phyloP scores from a whole-genome alignment of 192 early-diverging fungal genomes.

The Umbelopsis vinacea region DNA sequence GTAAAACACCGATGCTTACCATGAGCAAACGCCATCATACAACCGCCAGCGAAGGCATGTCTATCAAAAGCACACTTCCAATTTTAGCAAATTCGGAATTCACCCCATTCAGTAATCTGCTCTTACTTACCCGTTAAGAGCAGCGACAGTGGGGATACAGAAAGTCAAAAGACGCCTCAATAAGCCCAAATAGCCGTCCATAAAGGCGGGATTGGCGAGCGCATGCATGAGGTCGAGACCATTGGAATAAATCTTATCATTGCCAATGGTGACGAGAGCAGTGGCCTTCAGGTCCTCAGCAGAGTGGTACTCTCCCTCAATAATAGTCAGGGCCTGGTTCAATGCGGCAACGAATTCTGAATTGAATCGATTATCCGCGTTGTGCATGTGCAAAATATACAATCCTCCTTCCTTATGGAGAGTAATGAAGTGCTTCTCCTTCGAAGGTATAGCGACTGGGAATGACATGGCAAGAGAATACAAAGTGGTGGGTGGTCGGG shows the following conservation, averaged over 20 bases:
- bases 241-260: slow-evolving; percentile 76
- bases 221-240: slow-evolving; percentile 62
- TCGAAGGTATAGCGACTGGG: slow-evolving; percentile 33
- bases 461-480: slow-evolving; percentile 9
- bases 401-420: slow-evolving; percentile 48
- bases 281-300: slow-evolving; percentile 50
- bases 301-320: slow-evolving; percentile 50
- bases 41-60: slow-evolving; percentile 84
- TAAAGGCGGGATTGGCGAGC: slow-evolving; percentile 45
- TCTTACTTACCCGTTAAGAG: slow-evolving; percentile 38
- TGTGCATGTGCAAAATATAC: slow-evolving; percentile 68
- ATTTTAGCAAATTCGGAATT: neutral
- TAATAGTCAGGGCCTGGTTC: slow-evolving; percentile 58
- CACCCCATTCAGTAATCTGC: too few relatives aligned
- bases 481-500: neutral
- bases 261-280: slow-evolving; percentile 63
- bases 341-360: slow-evolving; percentile 60
- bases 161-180: slow-evolving; percentile 67
- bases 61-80: slow-evolving; percentile 12
- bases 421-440: slow-evolving; percentile 32
- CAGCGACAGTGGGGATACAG: slow-evolving; percentile 73
- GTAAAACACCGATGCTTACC: slow-evolving; percentile 30
- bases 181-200: slow-evolving; percentile 59
- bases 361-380: slow-evolving; percentile 73
- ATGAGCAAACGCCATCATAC: slow-evolving; percentile 58